Conservation (phyloP, 2,329 filamentous ascomycete genomes). For the Colletotrichum magnum region DNA sequence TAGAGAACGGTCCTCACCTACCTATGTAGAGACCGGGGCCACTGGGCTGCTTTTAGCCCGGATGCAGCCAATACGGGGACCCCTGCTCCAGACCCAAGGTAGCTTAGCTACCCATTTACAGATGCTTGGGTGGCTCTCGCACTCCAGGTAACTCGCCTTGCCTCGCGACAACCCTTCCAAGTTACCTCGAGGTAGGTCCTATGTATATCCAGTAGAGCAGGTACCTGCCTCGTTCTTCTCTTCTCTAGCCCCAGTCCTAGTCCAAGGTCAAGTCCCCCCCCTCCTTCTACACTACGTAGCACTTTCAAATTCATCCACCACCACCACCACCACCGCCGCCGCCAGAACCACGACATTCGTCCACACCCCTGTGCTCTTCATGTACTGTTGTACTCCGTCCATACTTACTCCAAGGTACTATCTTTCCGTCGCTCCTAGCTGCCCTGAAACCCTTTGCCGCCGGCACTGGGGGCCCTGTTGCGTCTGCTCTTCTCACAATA, state of each 20-base stretch:
- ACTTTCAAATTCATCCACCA: too few relatives aligned
- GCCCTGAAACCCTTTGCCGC: conserved; percentile 41
- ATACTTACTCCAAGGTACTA: neutral
- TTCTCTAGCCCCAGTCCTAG: too few relatives aligned
- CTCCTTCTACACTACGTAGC: too few relatives aligned
- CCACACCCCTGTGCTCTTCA: neutral
- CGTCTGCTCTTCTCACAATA: conserved; percentile 34
- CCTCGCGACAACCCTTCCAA: too few relatives aligned
- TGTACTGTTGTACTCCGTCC: too few relatives aligned
- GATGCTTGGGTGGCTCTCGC: neutral
- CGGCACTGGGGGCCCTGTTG: conserved; percentile 38
- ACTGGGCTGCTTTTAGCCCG: conserved; percentile 34
- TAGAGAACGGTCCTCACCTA: conserved; percentile 3
- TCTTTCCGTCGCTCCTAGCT: conserved; percentile 27
- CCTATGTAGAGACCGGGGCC: neutral
- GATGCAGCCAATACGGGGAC: conserved; percentile 33
- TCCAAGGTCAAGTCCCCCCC: too few relatives aligned
- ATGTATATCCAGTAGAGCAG: too few relatives aligned
- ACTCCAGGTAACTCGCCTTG: too few relatives aligned
- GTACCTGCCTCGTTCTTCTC: too few relatives aligned
- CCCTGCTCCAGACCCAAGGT: conserved; percentile 29
- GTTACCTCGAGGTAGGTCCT: too few relatives aligned
- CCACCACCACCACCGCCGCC: too few relatives aligned
- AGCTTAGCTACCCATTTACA: neutral
- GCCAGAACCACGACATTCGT: too few relatives aligned